Conservation (phyloP, 352 stramenopile genomes). For the Globisporangium takayamanum region DNA sequence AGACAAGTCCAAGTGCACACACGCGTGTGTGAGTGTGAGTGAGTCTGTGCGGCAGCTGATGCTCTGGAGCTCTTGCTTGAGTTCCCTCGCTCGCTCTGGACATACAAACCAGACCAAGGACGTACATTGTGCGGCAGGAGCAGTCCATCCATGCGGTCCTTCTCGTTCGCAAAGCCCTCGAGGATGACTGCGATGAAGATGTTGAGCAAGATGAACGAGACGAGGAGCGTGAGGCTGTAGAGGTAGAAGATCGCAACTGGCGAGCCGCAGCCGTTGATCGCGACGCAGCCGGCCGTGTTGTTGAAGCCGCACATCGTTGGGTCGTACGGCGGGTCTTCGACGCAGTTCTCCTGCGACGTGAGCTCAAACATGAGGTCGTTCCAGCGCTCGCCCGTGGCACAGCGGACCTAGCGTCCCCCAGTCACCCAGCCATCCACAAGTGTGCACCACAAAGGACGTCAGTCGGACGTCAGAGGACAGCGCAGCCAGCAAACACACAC, state of each 20-base stretch:
- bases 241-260: conserved; percentile 66
- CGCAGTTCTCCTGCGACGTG: conserved; percentile 38
- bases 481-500: not conserved
- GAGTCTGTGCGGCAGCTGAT: not conserved
- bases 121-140: conserved; percentile 51
- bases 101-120: not conserved
- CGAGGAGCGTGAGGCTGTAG: conserved; percentile 86
- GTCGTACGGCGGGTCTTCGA: conserved; percentile 40
- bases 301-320: conserved; percentile 55
- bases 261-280: conserved; percentile 65
- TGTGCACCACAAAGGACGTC: conserved; percentile 1
- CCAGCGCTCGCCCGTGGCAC: conserved; percentile 90
- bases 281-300: conserved; percentile 32
- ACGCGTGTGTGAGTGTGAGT: not conserved
- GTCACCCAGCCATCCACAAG: conserved; percentile 10
- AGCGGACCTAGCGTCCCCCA: conserved; percentile 59
- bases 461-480: not conserved
- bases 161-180: conserved; percentile 82
- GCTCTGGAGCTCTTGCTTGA: not conserved
- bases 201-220: conserved; percentile 88
- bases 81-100: too few relatives aligned
- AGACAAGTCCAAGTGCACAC: too few relatives aligned
- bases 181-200: conserved; percentile 92
- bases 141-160: conserved; percentile 54
- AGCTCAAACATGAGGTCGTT: conserved; percentile 90